Base-by-base conservation (phyloP, 352 stramenopile genomes). In the Phytophthora vignae region DNA sequence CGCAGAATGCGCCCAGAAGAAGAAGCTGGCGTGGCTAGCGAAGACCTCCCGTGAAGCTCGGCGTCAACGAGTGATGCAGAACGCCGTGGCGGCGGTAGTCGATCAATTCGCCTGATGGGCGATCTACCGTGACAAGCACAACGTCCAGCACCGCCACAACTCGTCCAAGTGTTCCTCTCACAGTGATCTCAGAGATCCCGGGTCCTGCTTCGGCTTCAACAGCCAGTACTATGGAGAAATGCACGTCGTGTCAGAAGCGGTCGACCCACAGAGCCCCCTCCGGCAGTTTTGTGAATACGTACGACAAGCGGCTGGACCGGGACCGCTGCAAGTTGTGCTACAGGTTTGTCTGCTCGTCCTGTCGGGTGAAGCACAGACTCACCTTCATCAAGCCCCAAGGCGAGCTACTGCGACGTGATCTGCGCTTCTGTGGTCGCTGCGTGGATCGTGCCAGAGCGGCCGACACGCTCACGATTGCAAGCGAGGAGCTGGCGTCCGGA, bases 11-110 rank as follows among this genome's bases (percentile, higher is more conserved):
- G 74, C 64, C 5, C 71, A 71, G 36, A 61, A 64, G 19, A 85
- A 83, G 72, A 85, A 85, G n/a, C 55, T 83, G 21, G 58, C 63
- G 46, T 82, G 72, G 71, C 21, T 76, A 9, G 55, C 70, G 10
- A 74, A 60, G 46, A 77, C 49, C 48, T 64, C 59, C 7, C 61
- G 52, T 17, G 54, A 67, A 21, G 22, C 54, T 15, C 58, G 44
- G 22, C 55, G 59, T 6, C 61, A 74, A 49, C 31, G 42, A 10
- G 57, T 61, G 19, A 59, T 70, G 38, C 36, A 69, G 21, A 65
- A 53, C n/a, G 65, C 69, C 19, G 60, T 77, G 2, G 65, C 65
- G 4, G 60, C 60, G 3, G 65, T 64, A 14, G 42, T 74, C 31
- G 25, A 60, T 64, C 19, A 21, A 67, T 15, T 77, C 71, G 4